A percentile compares a stretch with the other conserved stretches of the same genome.
Evolutionary conservation across 345 rosid genomes (phyloP).

Genomic region (Eucalyptus dawsonii): DNA sequence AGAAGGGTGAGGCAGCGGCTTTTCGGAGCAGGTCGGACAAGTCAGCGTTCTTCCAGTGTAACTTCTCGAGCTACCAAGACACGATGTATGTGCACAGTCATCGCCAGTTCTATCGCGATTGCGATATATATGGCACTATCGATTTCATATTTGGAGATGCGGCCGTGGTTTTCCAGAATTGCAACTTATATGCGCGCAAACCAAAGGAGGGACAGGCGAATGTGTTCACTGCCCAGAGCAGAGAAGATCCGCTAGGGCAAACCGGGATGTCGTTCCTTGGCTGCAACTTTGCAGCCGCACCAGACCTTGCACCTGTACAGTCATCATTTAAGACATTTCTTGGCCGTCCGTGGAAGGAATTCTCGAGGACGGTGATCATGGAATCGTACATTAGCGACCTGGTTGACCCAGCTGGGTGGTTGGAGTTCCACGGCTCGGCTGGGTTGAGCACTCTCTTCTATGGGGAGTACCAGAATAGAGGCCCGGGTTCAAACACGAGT

Average conservation of each 20-base stretch:
- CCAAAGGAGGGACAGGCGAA: not conserved
- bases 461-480: conserved; percentile 19
- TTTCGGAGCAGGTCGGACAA: not conserved
- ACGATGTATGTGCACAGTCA: not conserved
- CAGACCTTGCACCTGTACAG: not conserved
- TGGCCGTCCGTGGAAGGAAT: conserved; percentile 11
- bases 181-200: not conserved
- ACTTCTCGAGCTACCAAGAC: conserved; percentile 8
- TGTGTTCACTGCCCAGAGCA: conserved; percentile 14
- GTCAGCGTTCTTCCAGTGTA: conserved; percentile 10
- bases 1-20: conserved; percentile 10
- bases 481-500: conserved; percentile 11
- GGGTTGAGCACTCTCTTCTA: conserved; percentile 11
- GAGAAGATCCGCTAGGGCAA: not conserved
- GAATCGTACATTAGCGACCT: not conserved
- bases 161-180: conserved; percentile 1
- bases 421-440: not conserved
- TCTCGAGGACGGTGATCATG: not conserved
- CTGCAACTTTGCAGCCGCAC: conserved; percentile 1
- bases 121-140: conserved; percentile 8
- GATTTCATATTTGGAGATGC: conserved; percentile 24
- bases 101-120: conserved; percentile 16
- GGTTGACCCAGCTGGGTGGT: conserved; percentile 2
- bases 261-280: conserved; percentile 4
- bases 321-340: not conserved